Conservation (phyloP, 176 grass and related monocot species). For the Triticum turgidum region DNA sequence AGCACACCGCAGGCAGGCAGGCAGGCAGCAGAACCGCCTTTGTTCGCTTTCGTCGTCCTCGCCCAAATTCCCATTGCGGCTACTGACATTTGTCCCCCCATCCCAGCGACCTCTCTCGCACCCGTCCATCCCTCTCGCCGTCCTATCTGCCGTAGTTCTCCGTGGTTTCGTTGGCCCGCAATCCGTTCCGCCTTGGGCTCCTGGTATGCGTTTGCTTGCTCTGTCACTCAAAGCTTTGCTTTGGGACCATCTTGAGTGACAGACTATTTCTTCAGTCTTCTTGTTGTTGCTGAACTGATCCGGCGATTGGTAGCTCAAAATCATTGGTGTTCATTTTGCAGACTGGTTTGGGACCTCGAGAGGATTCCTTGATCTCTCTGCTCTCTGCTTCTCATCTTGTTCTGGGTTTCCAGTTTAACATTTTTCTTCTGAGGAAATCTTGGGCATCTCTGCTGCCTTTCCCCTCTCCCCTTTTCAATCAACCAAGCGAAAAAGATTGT, state of each 20-base stretch:
- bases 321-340: neutral
- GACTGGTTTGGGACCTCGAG: neutral
- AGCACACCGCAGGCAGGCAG: neutral
- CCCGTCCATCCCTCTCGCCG: neutral
- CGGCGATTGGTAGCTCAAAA: neutral
- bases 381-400: neutral
- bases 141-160: too few relatives aligned
- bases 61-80: slow-evolving; percentile 21
- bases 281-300: neutral
- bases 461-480: neutral
- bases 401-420: neutral
- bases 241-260: neutral
- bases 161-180: too few relatives aligned
- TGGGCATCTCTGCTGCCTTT: neutral
- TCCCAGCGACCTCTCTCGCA: neutral
- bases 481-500: neutral
- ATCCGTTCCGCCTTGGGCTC: neutral
- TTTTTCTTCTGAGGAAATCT: neutral
- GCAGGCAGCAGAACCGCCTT: neutral
- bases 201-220: neutral
- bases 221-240: neutral
- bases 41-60: slow-evolving; percentile 8
- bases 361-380: neutral
- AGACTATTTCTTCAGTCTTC: neutral
- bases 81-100: slow-evolving; percentile 26